Conservation (phyloP, 352 stramenopile species). For the Globisporangium yorkense region DNA sequence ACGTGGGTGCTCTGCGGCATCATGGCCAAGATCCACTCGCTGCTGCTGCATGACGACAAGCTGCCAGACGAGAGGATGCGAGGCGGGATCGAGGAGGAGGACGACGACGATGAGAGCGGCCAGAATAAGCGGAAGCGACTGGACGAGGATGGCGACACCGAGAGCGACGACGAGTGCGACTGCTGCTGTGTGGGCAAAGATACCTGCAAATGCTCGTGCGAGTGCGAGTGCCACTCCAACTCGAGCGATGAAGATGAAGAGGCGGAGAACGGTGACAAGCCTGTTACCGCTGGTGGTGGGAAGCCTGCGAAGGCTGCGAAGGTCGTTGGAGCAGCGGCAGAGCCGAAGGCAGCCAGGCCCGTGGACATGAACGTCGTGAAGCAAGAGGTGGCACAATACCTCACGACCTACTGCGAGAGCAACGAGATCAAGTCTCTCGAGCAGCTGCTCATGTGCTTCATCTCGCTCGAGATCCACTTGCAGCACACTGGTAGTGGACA, state of each 20-base stretch:
- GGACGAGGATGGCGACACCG: conserved; percentile 21
- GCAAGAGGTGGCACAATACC: conserved; percentile 22
- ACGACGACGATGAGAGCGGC: conserved; percentile 39
- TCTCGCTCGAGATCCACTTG: conserved; percentile 28
- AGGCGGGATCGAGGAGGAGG: conserved; percentile 14
- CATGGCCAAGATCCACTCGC: conserved; percentile 77
- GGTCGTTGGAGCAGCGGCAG: background rate
- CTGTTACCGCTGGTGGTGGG: background rate
- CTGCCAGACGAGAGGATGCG: conserved; percentile 27
- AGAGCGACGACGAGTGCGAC: conserved; percentile 69
- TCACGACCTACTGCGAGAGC: conserved; percentile 15
- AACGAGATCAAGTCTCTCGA: conserved; percentile 20
- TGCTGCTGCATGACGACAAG: conserved; percentile 70
- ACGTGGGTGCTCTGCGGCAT: conserved; percentile 84
- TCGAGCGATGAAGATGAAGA: conserved; percentile 42
- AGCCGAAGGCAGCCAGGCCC: too few relatives aligned
- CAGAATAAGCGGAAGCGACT: conserved; percentile 13
- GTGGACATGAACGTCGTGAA: conserved; percentile 23
- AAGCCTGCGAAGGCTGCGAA: conserved; percentile 1
- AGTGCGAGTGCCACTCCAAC: conserved; percentile 64
- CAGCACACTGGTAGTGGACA: background rate
- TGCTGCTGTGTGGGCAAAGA: conserved; percentile 67
- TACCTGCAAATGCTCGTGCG: conserved; percentile 45
- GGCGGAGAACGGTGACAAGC: background rate
- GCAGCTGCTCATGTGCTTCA: conserved; percentile 28